Evolutionary conservation across 2,329 filamentous ascomycete species (phyloP).

Genomic region (Rutstroemia sp.): DNA sequence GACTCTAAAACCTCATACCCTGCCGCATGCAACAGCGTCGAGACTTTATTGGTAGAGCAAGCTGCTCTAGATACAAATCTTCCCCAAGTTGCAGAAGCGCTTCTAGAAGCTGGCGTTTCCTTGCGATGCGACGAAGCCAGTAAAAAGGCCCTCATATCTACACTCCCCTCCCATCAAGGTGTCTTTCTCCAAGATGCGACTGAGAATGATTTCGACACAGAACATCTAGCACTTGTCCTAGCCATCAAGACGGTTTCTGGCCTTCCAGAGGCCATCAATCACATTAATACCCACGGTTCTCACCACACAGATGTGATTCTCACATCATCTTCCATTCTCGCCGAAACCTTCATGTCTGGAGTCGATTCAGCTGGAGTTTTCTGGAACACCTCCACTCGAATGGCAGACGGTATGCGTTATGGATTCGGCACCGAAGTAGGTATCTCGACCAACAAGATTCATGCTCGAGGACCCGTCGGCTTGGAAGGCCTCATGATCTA

Average conservation of each 20-base stretch:
- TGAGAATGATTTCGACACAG: slow-evolving; percentile 72
- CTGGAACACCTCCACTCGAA: slow-evolving; percentile 92
- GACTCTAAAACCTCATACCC: slow-evolving; percentile 94
- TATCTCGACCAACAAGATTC: slow-evolving; percentile 98
- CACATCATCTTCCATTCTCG: slow-evolving; percentile 58
- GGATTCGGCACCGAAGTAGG: slow-evolving; percentile 98
- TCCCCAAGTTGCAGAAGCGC: slow-evolving; percentile 63
- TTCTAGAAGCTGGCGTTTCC: slow-evolving; percentile 69
- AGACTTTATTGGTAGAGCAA: slow-evolving; percentile 82
- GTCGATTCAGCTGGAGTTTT: slow-evolving; percentile 90
- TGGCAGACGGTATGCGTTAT: slow-evolving; percentile 94
- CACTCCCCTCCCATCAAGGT: slow-evolving; percentile 36
- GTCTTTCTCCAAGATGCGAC: slow-evolving; percentile 55
- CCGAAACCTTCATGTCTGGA: slow-evolving; percentile 74
- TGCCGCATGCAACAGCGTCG: slow-evolving; percentile 90
- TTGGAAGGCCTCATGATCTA: slow-evolving; percentile 94
- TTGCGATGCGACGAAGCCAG: slow-evolving; percentile 71
- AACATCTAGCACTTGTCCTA: slow-evolving; percentile 79
- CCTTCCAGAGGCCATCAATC: slow-evolving; percentile 65
- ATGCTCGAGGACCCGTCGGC: slow-evolving; percentile 86
- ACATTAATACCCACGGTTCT: slow-evolving; percentile 89
- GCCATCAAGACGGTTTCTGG: slow-evolving; percentile 72
- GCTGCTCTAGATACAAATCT: slow-evolving; percentile 59
- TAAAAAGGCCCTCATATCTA: slow-evolving; percentile 52
- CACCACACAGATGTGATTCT: slow-evolving; percentile 92